Evolutionary conservation across 192 early-diverging fungal species (phyloP), one percentile per base, ranked within the genome.

Genomic region (Haplosporangium gracile): DNA sequence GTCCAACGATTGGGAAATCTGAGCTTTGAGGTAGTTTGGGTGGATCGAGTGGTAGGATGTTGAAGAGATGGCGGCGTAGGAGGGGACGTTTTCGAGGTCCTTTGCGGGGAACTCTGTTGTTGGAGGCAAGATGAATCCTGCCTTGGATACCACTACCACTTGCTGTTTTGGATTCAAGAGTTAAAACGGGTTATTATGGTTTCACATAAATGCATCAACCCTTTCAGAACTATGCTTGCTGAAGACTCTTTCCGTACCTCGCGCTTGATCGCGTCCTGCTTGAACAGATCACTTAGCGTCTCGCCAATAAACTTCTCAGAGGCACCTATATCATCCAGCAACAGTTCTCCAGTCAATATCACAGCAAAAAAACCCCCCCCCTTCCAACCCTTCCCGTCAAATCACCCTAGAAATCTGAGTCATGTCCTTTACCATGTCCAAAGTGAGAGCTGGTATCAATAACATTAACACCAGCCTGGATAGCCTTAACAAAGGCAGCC

Each of bases 371-470:
- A 42, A 53, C 4, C 57, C 34, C 42, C 15, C 40, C 13, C 45
- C n/a, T 49, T 77, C 40, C 36, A 32, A 39, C 36, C 8, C 57
- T 43, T 45, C 18, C 18, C 22, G 16, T 65, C 11, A 16, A 51
- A 13, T 32, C 2, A 32, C 51, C 51, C 20, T 13, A 42, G 18
- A 10, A 36, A 11, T 32, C 38, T 15, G 2, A 74, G n/a, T 0
- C 10, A 74, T 60, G 20, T n/a, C 16, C 5, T 15, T 55, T 76
- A 83, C 95, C 95, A 63, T 88, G 78, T 75, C 93, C 94, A 91
- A 96, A 96, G 81, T 96, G 93, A 13, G 89, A 78, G 45, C 93
- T 90, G 6, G 94, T 95, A 88, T 96, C 95, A 69, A 96, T 93
- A 29, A 96, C 89, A 79, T 96, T 95, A 32, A 95, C 91, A 36